Percentiles rank a stretch among this genome's conserved stretches.
Conservation (phyloP, 2,329 filamentous ascomycete genomes). For the Aspergillus proliferans region DNA sequence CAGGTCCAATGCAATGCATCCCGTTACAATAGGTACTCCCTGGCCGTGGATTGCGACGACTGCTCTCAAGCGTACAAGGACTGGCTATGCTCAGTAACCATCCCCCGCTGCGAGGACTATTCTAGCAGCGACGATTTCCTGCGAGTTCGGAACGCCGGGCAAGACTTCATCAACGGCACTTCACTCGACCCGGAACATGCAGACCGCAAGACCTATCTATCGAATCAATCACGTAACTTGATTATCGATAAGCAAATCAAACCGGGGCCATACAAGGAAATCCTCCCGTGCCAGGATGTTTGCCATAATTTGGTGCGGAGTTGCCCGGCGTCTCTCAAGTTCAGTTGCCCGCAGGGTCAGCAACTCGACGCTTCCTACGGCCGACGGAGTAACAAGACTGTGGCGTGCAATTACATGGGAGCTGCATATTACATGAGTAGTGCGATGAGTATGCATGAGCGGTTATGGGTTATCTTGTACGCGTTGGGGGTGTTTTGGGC, state of each 20-base stretch:
- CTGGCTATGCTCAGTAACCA: slow-evolving; percentile 90
- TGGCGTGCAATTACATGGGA: slow-evolving; percentile 58
- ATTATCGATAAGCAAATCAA: slow-evolving; percentile 65
- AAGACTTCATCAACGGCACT: slow-evolving; percentile 65
- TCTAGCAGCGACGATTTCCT: slow-evolving; percentile 51
- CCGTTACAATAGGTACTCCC: slow-evolving; percentile 68
- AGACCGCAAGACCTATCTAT: slow-evolving; percentile 32
- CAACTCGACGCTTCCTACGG: slow-evolving; percentile 50
- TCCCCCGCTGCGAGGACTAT: slow-evolving; percentile 88
- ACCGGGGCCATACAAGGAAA: slow-evolving; percentile 89
- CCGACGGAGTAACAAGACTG: slow-evolving; percentile 30
- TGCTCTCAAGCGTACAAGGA: slow-evolving; percentile 78
- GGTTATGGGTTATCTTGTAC: slow-evolving; percentile 1
- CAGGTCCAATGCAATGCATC: slow-evolving; percentile 81
- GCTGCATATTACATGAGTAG: slow-evolving; percentile 47
- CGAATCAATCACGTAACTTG: slow-evolving; percentile 59
- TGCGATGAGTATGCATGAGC: neutral
- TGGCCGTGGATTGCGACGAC: slow-evolving; percentile 67
- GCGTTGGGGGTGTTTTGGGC: slow-evolving; percentile 12
- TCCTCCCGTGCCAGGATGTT: slow-evolving; percentile 79
- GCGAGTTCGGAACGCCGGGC: slow-evolving; percentile 64
- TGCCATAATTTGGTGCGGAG: slow-evolving; percentile 81
- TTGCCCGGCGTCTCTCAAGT: slow-evolving; percentile 71
- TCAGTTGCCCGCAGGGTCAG: slow-evolving; percentile 61
- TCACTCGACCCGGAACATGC: slow-evolving; percentile 37